Conservation (phyloP, 768 basidiomycete species). For the Amanita brunnescens region DNA sequence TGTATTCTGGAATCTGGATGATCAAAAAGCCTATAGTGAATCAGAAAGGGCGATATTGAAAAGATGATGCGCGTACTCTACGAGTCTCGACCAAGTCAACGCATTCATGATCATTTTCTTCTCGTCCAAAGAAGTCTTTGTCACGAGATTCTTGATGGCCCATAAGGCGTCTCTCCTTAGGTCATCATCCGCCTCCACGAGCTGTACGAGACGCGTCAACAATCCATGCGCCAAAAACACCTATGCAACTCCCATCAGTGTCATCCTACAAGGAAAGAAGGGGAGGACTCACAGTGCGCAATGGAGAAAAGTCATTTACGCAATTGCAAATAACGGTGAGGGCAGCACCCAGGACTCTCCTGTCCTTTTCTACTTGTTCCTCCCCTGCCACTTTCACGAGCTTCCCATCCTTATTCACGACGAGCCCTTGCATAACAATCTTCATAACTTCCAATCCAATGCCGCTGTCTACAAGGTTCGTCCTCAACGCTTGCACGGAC, state of each 20-base stretch:
- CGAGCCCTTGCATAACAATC: conserved; percentile 32
- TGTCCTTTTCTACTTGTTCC: conserved; percentile 39
- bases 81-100: conserved; percentile 57
- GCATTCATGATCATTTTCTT: conserved; percentile 61
- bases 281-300: conserved; percentile 48
- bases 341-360: conserved; percentile 62
- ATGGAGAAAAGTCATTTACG: conserved; percentile 78
- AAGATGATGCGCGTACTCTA: conserved; percentile 32
- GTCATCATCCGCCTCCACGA: conserved; percentile 45
- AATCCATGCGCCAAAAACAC: conserved; percentile 61
- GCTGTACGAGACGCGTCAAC: conserved; percentile 51
- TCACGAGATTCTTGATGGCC: conserved; percentile 79
- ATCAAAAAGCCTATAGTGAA: conserved; percentile 37
- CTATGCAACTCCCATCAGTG: conserved; percentile 23
- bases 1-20: conserved; percentile 48
- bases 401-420: conserved; percentile 12
- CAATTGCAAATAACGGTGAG: conserved; percentile 77
- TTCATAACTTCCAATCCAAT: conserved; percentile 65
- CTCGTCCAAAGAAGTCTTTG: conserved; percentile 48
- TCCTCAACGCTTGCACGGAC: conserved; percentile 71
- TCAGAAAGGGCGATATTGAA: not conserved
- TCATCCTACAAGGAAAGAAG: not conserved
- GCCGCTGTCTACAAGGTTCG: conserved; percentile 77
- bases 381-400: conserved; percentile 27
- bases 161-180: conserved; percentile 70